Evolutionary conservation across 2,329 filamentous ascomycete genomes (phyloP), one percentile per base, ranked within the genome.

Genomic region (Lachnellula subtilissima): DNA sequence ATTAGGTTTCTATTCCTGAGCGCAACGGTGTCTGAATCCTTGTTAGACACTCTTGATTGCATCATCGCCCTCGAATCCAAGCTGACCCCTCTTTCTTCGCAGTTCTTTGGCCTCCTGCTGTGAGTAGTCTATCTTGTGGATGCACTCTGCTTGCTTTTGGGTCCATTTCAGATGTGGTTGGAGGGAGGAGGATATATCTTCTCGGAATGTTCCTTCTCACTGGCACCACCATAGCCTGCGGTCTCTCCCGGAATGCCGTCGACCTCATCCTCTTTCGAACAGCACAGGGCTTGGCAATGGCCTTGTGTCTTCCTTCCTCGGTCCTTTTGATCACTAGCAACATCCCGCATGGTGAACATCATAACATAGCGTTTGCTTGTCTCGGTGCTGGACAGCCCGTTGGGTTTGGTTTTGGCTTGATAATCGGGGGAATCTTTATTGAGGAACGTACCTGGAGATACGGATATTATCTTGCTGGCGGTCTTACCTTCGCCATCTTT

Each of bases 321-420:
- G 75, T 82, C 0, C 73, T 72, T 48, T 73, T 81, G 48, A 74
- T 82, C 55, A 77, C 77, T 0, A 72, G 69, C 36, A 74, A 72
- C 1, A 74, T 79, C 28, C 74, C 75, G 1, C 64, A 70, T n/a
- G 79, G 78, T 1, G 73, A 72, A 58, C 65, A 70, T 23, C 71
- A 79, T 3, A 82, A 83, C 58, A 68, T 80, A 9, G 78, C 74
- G 0, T 81, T 82, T 60, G 74, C 78, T 0, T 73, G 72, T 11
- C 69, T 81, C 61, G 79, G 80, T 2, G 71, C 74, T 11, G 75
- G 75, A 2, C 77, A 80, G 55, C 77, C 78, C 0, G 61, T 82
- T 9, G 80, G 80, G 0, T 82, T 79, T 54, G 74, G 72, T 0
- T 57, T 81, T 0, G 80, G 80, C 0, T 70, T 83, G 3, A 72